Conservation (phyloP, 495 filamentous ascomycete genomes). For the Achaetomiella virescens region DNA sequence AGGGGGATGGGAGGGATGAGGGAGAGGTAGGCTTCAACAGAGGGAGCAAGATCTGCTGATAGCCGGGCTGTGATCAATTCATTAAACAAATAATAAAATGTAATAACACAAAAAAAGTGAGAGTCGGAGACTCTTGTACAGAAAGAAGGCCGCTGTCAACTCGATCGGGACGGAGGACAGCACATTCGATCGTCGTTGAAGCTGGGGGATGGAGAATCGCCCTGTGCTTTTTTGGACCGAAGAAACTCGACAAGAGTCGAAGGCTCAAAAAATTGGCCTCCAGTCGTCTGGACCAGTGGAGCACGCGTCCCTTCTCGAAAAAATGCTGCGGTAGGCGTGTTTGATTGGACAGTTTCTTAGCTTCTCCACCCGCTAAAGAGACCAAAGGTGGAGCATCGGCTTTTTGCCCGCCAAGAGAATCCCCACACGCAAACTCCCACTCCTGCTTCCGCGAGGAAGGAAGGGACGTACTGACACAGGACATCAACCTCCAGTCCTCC, state of each 20-base stretch:
- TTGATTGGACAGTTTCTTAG: conserved; percentile 2
- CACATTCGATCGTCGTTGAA: neutral
- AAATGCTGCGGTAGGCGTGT: neutral
- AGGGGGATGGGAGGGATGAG: neutral
- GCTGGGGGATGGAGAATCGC: neutral
- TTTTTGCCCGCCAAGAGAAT: neutral
- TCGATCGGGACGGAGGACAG: neutral
- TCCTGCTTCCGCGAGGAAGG: too few species aligned
- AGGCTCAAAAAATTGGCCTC: conserved; percentile 10
- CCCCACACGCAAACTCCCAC: too few species aligned
- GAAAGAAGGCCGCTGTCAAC: conserved; percentile 9
- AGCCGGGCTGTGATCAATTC: conserved; percentile 6
- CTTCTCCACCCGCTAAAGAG: neutral
- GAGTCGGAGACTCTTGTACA: neutral
- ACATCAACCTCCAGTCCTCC: neutral
- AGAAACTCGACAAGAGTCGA: neutral
- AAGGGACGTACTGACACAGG: neutral
- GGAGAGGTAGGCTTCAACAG: conserved; percentile 5
- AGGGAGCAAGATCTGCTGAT: neutral
- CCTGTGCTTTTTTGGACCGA: neutral
- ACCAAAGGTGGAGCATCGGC: neutral
- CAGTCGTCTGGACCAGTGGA: neutral
- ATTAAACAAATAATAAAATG: conserved; percentile 17
- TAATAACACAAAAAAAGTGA: conserved; percentile 8
- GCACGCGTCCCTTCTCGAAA: conserved; percentile 5